These are phyloP conservation scores for Fusarium domesticum DNA, from an alignment of 2,329 filamentous ascomycete species.

Conservation along the genomic window DNA sequence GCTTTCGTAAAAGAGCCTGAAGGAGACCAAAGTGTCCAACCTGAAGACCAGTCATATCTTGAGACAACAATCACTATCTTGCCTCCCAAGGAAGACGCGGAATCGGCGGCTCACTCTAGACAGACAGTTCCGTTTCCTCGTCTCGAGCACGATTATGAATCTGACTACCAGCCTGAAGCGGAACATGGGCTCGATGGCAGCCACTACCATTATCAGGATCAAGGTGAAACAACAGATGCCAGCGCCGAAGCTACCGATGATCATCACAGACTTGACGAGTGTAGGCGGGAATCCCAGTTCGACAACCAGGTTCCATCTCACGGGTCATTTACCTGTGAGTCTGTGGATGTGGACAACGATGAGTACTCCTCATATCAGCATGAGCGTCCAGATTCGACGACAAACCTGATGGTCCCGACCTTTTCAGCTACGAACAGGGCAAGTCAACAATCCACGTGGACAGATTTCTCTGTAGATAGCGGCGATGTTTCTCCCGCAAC, in stretches of 20 bases:
- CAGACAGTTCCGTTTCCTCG: slow-evolving; percentile 35
- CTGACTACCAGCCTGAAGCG: slow-evolving; percentile 39
- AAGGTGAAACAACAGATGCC: slow-evolving; percentile 35
- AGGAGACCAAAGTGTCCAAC: slow-evolving; percentile 18
- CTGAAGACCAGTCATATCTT: slow-evolving; percentile 23
- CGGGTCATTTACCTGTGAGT: slow-evolving; percentile 41
- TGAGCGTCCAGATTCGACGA: slow-evolving; percentile 38
- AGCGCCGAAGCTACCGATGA: slow-evolving; percentile 38
- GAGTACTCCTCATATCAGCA: slow-evolving; percentile 27
- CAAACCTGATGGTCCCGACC: slow-evolving; percentile 48
- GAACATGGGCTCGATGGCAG: slow-evolving; percentile 28
- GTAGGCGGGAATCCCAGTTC: slow-evolving; percentile 28
- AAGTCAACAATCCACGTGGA: slow-evolving; percentile 59
- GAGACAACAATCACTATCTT: slow-evolving; percentile 51
- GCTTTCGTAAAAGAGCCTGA: slow-evolving; percentile 40
- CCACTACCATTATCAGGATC: slow-evolving; percentile 28
- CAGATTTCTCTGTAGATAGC: slow-evolving; percentile 57
- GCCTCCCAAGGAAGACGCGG: slow-evolving; percentile 36
- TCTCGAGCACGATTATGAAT: slow-evolving; percentile 36
- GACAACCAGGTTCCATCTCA: slow-evolving; percentile 34
- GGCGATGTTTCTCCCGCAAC: slow-evolving; percentile 38
- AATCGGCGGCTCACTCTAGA: slow-evolving; percentile 9
- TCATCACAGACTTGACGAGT: slow-evolving; percentile 28
- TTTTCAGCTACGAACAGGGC: slow-evolving; percentile 44
- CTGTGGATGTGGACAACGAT: slow-evolving; percentile 35